Evolutionary conservation across 1,139 yeast species (phyloP).

Genomic region (Meyerozyma sp.): DNA sequence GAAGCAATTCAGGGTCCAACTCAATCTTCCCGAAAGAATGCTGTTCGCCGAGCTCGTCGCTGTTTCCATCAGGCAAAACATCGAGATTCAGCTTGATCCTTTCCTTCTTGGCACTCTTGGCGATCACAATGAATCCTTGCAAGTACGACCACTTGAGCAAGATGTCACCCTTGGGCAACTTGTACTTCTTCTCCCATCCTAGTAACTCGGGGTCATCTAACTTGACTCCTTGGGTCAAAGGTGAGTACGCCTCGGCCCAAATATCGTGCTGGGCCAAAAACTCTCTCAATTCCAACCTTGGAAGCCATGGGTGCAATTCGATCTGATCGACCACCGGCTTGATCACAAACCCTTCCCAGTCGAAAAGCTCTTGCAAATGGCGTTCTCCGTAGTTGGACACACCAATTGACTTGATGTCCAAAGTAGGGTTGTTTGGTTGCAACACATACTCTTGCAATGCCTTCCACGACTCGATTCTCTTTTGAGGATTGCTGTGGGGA

Average conservation of each 20-base stretch:
- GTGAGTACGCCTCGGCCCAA: slow-evolving; percentile 59
- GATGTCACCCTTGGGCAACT: slow-evolving; percentile 21
- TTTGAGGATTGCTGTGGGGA: slow-evolving; percentile 24
- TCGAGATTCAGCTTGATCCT: slow-evolving; percentile 38
- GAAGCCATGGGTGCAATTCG: slow-evolving; percentile 50
- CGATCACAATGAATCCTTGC: slow-evolving; percentile 57
- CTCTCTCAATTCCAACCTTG: slow-evolving; percentile 32
- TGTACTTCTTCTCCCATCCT: slow-evolving; percentile 20
- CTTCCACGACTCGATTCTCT: slow-evolving; percentile 33
- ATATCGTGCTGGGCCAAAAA: slow-evolving; percentile 20
- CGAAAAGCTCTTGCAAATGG: slow-evolving; percentile 32
- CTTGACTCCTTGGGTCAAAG: slow-evolving; percentile 59
- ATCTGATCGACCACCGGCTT: slow-evolving; percentile 48
- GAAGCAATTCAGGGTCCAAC: slow-evolving; percentile 26
- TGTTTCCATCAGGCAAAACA: slow-evolving; percentile 27
- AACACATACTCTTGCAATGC: slow-evolving; percentile 34
- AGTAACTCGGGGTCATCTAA: slow-evolving; percentile 46
- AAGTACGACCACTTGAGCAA: slow-evolving; percentile 45
- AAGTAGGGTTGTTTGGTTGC: slow-evolving; percentile 22
- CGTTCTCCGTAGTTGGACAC: slow-evolving; percentile 36
- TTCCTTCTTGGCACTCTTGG: slow-evolving; percentile 53
- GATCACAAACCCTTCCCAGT: slow-evolving; percentile 30
- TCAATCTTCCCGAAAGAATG: slow-evolving; percentile 26
- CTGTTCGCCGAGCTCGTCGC: slow-evolving; percentile 18
- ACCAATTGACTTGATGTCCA: slow-evolving; percentile 34